phyloP scores from a whole-genome alignment of 176 grass and related monocot genomes.

The Coix lacrymajobi region DNA sequence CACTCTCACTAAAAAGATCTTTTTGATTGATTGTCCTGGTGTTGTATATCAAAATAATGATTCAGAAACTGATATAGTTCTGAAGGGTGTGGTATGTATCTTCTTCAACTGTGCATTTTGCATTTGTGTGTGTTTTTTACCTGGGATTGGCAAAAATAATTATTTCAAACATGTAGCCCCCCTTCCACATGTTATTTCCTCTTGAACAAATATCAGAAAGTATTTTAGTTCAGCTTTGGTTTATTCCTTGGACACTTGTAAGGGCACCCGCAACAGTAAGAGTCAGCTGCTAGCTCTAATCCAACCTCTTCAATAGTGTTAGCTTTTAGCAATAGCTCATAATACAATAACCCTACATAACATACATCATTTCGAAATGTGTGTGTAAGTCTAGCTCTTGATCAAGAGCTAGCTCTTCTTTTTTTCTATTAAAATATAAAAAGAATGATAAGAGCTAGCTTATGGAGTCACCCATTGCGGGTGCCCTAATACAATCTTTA shows the following conservation, averaged over 20 bases:
- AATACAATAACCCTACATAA: no score
- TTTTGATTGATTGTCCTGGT: conserved; percentile 95
- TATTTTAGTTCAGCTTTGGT: background rate
- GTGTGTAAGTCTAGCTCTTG: no score
- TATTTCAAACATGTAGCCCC: background rate
- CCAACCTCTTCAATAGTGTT: no score
- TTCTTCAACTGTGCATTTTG: background rate
- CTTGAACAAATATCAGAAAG: background rate
- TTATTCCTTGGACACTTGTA: background rate
- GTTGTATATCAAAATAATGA: conserved; percentile 96
- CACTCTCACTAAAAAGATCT: conserved; percentile 92
- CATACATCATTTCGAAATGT: no score
- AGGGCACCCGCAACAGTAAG: no score
- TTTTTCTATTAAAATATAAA: no score
- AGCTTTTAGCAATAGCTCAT: no score
- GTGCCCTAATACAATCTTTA: background rate
- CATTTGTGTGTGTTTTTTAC: background rate
- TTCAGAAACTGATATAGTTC: conserved; percentile 97
- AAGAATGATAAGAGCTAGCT: no score
- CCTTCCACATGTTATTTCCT: background rate
- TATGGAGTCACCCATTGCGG: no score
- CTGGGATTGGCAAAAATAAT: background rate
- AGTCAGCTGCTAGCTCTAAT: no score
- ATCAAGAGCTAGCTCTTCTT: no score
- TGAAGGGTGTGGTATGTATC: conserved; percentile 94